Base-by-base conservation (phyloP, 1,284 basidiomycete species). In the Ustilago crameri region DNA sequence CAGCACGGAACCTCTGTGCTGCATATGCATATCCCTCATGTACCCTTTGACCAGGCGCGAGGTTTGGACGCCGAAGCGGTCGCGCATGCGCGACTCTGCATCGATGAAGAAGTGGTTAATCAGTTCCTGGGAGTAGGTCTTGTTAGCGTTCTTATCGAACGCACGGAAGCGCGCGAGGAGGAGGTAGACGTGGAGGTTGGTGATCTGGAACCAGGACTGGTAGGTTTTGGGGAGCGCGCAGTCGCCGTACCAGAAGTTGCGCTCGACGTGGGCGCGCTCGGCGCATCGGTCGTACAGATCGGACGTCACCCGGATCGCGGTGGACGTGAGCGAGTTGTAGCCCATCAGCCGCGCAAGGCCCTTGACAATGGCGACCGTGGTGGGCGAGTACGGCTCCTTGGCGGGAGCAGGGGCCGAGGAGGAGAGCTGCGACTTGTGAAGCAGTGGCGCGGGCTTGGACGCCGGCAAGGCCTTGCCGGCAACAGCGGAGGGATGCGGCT, bases 101-200 rank as follows among this genome's bases (percentile, higher is more conserved):
- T 98, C 93, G 75, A 95, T 87, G 87, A 98, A 98, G 86, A 95
- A 96, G 85, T 97, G 93, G 84, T 95, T 93, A 72, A 97, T 87
- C 54, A 98, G 87, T 47, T 90, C 92, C 85, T 94, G 90, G 68
- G 90, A 85, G 85, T 90, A 89, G 69, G 88, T 83, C 68, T 85
- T 85, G 22, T 91, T 91, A 46, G 90, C 86, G 0, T 88, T 87
- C 3, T 86, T 78, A 2, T 92, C 91, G 7, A 98, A 88, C 0
- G 92, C 89, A 14, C 95, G 91, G 24, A 98, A 87, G 20, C 95
- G 91, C 45, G 92, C 90, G 9, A 91, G 90, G 47, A 97, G 88
- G 59, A 98, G 87, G 89, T 95, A 93, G 55, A 98, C 86, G 84
- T 98, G 95, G 38, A 98, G 87, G 70, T 95, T 93, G 43, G 93